Evolutionary conservation across 2,329 filamentous ascomycete species (phyloP).

Genomic region (Fusarium sp.): DNA sequence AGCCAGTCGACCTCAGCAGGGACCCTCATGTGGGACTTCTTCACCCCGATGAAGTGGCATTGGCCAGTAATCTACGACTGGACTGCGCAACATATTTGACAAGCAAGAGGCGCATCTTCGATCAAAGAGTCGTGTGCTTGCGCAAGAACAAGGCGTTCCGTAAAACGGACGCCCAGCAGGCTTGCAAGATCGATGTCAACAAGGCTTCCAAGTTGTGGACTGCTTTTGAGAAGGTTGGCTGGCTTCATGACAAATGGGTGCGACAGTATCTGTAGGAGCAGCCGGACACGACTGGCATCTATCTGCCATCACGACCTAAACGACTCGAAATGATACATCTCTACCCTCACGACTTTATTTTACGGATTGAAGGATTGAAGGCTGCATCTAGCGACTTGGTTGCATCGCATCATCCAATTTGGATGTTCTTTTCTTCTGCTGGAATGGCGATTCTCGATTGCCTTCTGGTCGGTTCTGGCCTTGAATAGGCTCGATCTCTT

Average conservation of each 20-base stretch:
- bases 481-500: slow-evolving; percentile 16
- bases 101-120: slow-evolving; percentile 93
- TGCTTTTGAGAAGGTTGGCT: slow-evolving; percentile 87
- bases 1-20: slow-evolving; percentile 78
- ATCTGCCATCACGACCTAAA: neutral
- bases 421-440: slow-evolving; percentile 21
- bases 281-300: neutral
- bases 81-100: slow-evolving; percentile 90
- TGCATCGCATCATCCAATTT: slow-evolving; percentile 28
- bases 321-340: slow-evolving; percentile 9
- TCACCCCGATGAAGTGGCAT: slow-evolving; percentile 80
- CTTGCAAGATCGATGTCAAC: slow-evolving; percentile 98
- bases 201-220: slow-evolving; percentile 95
- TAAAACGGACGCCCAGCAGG: slow-evolving; percentile 95
- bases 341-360: slow-evolving; percentile 29
- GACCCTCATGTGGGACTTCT: slow-evolving; percentile 79
- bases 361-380: slow-evolving; percentile 29
- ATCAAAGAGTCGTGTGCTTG: slow-evolving; percentile 76
- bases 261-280: slow-evolving; percentile 49
- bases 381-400: slow-evolving; percentile 37
- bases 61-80: slow-evolving; percentile 84
- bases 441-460: slow-evolving; percentile 1
- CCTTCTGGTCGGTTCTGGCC: slow-evolving; percentile 1
- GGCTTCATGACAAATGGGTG: slow-evolving; percentile 73
- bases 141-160: slow-evolving; percentile 84